These are phyloP conservation scores for Venustampulla echinocandica DNA, from an alignment of 495 filamentous ascomycete genomes.

Conservation along the genomic window DNA sequence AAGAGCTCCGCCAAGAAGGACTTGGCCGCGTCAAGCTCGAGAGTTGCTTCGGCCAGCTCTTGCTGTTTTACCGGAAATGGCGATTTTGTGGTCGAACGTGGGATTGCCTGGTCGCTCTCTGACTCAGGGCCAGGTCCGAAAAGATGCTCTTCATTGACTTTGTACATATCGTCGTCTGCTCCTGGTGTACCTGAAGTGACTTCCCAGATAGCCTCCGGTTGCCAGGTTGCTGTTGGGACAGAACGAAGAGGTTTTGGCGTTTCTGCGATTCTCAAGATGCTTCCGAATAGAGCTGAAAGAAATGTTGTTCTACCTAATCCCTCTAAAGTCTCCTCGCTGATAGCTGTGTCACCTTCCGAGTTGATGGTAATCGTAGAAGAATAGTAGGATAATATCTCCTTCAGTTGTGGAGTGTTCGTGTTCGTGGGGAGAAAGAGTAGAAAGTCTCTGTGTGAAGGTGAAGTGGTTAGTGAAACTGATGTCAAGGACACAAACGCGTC, in stretches of 20 bases:
- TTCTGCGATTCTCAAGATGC: slow-evolving; percentile 49
- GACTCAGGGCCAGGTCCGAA: not conserved
- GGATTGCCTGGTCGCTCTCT: not conserved
- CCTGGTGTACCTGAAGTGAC: not conserved
- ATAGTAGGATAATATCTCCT: slow-evolving; percentile 85
- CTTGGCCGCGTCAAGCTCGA: slow-evolving; percentile 5
- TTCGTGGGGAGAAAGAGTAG: slow-evolving; percentile 83
- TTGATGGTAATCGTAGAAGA: slow-evolving; percentile 83
- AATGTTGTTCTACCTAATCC: slow-evolving; percentile 89
- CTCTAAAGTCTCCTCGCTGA: slow-evolving; percentile 80
- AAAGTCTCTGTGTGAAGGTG: slow-evolving; percentile 58
- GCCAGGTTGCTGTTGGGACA: not conserved
- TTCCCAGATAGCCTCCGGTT: not conserved
- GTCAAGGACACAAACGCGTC: no score
- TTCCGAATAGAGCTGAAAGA: slow-evolving; percentile 72
- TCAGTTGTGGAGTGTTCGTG: slow-evolving; percentile 48
- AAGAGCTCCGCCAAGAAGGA: slow-evolving; percentile 40
- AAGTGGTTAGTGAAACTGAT: not conserved
- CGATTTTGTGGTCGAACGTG: not conserved
- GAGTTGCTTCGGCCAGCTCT: not conserved
- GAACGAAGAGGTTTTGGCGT: slow-evolving; percentile 14
- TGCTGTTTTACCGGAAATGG: not conserved
- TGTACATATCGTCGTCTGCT: slow-evolving; percentile 3
- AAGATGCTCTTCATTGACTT: slow-evolving; percentile 10
- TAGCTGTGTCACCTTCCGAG: slow-evolving; percentile 85